Percentiles rank a stretch among this genome's conserved stretches.
Conservation (phyloP, 805 yeast species). For the Nakazawaea sp. region DNA sequence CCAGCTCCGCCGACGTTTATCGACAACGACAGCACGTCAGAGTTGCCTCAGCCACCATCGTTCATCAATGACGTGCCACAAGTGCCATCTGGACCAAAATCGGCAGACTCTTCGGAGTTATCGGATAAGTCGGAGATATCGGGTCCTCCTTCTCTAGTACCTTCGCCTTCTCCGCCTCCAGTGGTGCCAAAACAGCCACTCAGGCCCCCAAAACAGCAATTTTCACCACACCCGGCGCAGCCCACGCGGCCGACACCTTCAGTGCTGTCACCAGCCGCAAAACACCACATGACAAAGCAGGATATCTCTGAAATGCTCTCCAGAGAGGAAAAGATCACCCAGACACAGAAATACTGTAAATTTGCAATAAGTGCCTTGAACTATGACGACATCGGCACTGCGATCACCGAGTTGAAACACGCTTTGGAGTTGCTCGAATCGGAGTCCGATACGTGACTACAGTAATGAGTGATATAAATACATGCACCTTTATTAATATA, state of each 20-base stretch:
- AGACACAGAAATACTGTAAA: conserved; percentile 63
- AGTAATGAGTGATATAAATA: too few relatives aligned
- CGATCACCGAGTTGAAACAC: conserved; percentile 48
- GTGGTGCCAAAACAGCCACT: background rate
- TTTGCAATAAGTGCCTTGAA: conserved; percentile 76
- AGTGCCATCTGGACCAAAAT: background rate
- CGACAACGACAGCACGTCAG: background rate
- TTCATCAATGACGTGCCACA: background rate
- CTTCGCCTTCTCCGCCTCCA: background rate
- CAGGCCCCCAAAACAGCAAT: background rate
- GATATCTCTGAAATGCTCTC: conserved; percentile 45
- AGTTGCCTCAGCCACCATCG: conserved; percentile 1
- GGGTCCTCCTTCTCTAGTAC: background rate
- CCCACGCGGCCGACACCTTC: conserved; percentile 4
- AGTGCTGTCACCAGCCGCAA: conserved; percentile 1
- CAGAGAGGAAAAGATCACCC: conserved; percentile 46
- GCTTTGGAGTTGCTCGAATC: conserved; percentile 41
- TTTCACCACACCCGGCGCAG: conserved; percentile 3
- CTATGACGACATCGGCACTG: conserved; percentile 68
- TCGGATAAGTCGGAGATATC: background rate
- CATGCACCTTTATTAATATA: background rate
- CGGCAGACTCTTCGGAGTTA: background rate
- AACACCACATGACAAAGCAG: conserved; percentile 20
- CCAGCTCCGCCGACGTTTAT: conserved; percentile 1
- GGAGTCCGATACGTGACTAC: background rate